A percentile compares a stretch with the other conserved stretches of the same genome.
These are phyloP conservation scores for Alnus rubra DNA, from an alignment of 306 rosid species.

Conservation along the genomic window DNA sequence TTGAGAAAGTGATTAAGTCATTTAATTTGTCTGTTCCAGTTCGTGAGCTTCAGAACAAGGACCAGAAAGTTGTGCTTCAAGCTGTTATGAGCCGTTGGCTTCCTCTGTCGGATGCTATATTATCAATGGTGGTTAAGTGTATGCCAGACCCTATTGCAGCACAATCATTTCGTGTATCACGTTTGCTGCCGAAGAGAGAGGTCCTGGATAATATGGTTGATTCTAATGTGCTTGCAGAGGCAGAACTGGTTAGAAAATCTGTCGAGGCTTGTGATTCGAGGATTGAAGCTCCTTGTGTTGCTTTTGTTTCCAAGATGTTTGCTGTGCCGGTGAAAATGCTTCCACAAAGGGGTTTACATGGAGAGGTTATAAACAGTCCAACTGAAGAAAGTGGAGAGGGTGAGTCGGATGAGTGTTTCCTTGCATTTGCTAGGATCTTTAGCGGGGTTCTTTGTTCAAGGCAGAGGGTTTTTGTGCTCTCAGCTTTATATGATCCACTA, in stretches of 20 bases:
- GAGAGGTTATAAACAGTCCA: slow-evolving; percentile 36
- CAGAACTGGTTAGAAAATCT: slow-evolving; percentile 50
- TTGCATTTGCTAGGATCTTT: slow-evolving; percentile 89
- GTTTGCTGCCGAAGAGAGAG: slow-evolving; percentile 64
- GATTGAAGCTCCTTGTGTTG: slow-evolving; percentile 73
- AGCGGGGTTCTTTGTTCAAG: slow-evolving; percentile 73
- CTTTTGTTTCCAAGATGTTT: slow-evolving; percentile 91
- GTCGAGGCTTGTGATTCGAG: slow-evolving; percentile 69
- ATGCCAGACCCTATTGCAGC: slow-evolving; percentile 73
- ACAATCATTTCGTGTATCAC: slow-evolving; percentile 59
- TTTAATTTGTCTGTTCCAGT: slow-evolving; percentile 60
- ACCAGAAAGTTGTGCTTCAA: slow-evolving; percentile 70
- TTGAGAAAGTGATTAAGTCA: slow-evolving; percentile 65
- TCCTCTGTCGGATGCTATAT: slow-evolving; percentile 63
- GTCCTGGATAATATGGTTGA: slow-evolving; percentile 31
- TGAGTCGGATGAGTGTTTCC: slow-evolving; percentile 79
- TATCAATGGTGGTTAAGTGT: slow-evolving; percentile 70
- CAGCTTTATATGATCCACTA: slow-evolving; percentile 83
- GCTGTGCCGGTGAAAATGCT: slow-evolving; percentile 77
- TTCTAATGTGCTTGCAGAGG: slow-evolving; percentile 40
- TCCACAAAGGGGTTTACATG: slow-evolving; percentile 42
- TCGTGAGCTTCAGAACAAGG: slow-evolving; percentile 77
- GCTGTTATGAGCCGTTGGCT: slow-evolving; percentile 89
- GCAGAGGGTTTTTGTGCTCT: slow-evolving; percentile 77
- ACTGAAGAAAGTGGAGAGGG: slow-evolving; percentile 56